Evolutionary conservation across 768 basidiomycete genomes (phyloP).

Genomic region (Tricholoma sp.): DNA sequence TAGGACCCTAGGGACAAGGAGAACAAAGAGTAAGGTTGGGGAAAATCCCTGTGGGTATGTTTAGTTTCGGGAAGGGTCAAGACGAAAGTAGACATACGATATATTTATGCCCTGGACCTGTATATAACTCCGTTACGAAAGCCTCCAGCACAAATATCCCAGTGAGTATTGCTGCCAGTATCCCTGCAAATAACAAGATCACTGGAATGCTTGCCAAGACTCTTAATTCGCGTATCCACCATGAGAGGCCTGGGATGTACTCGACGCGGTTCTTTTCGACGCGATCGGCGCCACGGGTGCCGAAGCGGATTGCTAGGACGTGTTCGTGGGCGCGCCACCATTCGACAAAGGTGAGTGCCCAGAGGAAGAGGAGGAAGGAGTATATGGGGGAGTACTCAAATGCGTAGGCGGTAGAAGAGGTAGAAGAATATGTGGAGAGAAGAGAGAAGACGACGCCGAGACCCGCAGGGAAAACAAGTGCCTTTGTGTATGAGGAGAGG

Average conservation of each 20-base stretch:
- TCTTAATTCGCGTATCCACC: conserved; percentile 72
- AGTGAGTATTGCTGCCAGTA: conserved; percentile 68
- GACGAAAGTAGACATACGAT: conserved; percentile 49
- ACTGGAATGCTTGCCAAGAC: conserved; percentile 67
- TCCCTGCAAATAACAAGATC: conserved; percentile 64
- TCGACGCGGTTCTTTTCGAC: conserved; percentile 71
- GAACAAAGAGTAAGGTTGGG: conserved; percentile 80
- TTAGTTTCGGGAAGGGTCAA: not conserved
- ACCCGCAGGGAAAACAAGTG: conserved; percentile 69
- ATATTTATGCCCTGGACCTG: conserved; percentile 75
- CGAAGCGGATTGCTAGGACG: conserved; percentile 77
- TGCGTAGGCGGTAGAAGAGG: conserved; percentile 61
- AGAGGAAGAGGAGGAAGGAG: conserved; percentile 70
- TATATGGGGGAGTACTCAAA: conserved; percentile 72
- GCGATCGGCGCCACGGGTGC: conserved; percentile 68
- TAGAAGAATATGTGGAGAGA: conserved; percentile 60
- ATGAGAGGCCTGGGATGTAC: conserved; percentile 48
- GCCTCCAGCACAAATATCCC: conserved; percentile 86
- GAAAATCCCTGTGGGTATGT: conserved; percentile 51
- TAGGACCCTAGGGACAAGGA: conserved; percentile 76
- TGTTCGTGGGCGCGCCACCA: conserved; percentile 89
- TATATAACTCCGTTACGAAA: conserved; percentile 84
- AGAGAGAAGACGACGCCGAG: conserved; percentile 69
- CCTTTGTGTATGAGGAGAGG: conserved; percentile 76
- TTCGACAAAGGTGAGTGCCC: conserved; percentile 85